Percentiles rank a stretch among this genome's conserved stretches.
These are phyloP conservation scores for Botrytis cinerea DNA, from an alignment of 2,329 filamentous ascomycete species.

Conservation along the genomic window DNA sequence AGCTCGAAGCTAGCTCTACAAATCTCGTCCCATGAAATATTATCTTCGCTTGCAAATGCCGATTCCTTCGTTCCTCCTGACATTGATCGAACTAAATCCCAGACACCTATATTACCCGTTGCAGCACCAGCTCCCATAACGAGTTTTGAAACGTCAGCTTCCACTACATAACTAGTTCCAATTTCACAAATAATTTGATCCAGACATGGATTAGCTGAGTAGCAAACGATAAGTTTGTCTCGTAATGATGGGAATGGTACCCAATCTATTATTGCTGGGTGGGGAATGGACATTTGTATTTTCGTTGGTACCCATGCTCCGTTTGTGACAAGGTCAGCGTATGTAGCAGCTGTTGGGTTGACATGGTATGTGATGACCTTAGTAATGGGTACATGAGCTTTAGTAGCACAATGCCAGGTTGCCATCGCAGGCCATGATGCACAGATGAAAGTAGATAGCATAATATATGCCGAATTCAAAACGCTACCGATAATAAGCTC, in stretches of 20 bases:
- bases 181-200: constrained; percentile 21
- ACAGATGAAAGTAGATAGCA: constrained; percentile 20
- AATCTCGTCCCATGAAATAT: constrained; percentile 1
- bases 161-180: constrained; percentile 21
- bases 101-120: constrained; percentile 15
- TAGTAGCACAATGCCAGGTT: constrained; percentile 20
- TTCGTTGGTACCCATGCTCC: constrained; percentile 15
- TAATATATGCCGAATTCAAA: constrained; percentile 15
- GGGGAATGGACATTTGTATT: constrained; percentile 12
- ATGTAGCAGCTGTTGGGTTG: constrained; percentile 18
- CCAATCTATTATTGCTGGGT: constrained; percentile 18
- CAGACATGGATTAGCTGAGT: constrained; percentile 18
- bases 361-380: constrained; percentile 18
- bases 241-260: constrained; percentile 14
- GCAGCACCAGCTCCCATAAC: constrained; percentile 1
- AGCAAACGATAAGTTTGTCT: constrained; percentile 17
- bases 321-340: constrained; percentile 2
- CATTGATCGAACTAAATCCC: constrained; percentile 16
- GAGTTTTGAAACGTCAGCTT: constrained; percentile 18
- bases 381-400: constrained; percentile 8
- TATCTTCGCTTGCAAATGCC: neutral
- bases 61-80: neutral
- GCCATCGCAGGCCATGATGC: constrained; percentile 8
- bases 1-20: constrained; percentile 13
- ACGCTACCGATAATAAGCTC: constrained; percentile 15